Percentiles rank a stretch among this genome's conserved stretches.
Conservation (phyloP, 208 protist species). For the Crithidia bombi region DNA sequence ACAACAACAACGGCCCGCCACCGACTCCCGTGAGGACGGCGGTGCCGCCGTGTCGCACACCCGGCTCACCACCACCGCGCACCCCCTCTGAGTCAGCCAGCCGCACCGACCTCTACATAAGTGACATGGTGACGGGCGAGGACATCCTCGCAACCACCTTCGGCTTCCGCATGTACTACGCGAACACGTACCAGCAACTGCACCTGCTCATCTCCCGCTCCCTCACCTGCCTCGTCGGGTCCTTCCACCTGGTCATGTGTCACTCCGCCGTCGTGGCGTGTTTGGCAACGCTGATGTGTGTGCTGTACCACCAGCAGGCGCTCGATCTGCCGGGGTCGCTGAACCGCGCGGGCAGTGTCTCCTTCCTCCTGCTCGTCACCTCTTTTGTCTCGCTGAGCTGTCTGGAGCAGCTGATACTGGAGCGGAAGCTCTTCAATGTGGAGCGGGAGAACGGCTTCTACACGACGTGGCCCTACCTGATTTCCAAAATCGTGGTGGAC, state of each 20-base stretch:
- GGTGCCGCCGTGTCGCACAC: constrained; percentile 29
- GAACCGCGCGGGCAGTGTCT: constrained; percentile 87
- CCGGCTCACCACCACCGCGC: constrained; percentile 16
- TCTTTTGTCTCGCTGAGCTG: constrained; percentile 87
- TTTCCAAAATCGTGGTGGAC: constrained; percentile 91
- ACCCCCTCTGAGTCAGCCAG: constrained; percentile 9
- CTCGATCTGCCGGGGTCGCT: constrained; percentile 85
- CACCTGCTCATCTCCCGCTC: constrained; percentile 74
- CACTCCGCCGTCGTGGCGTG: constrained; percentile 81
- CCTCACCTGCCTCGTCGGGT: constrained; percentile 63
- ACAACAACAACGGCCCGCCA: neutral
- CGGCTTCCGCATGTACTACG: constrained; percentile 77
- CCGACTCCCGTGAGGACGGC: neutral
- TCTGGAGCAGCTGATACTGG: constrained; percentile 87
- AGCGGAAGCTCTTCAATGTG: constrained; percentile 88
- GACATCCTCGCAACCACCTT: constrained; percentile 57
- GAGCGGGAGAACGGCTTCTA: constrained; percentile 93
- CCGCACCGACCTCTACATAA: neutral
- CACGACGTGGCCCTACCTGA: constrained; percentile 82
- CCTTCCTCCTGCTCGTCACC: constrained; percentile 88
- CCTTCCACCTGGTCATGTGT: constrained; percentile 82
- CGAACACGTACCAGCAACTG: constrained; percentile 88
- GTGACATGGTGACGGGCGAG: constrained; percentile 17
- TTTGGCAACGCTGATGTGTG: constrained; percentile 77
- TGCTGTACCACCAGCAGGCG: constrained; percentile 80